These are phyloP conservation scores for Anthracocystis panici-leucophaei DNA, from an alignment of 1,284 basidiomycete species.

Conservation along the genomic window DNA sequence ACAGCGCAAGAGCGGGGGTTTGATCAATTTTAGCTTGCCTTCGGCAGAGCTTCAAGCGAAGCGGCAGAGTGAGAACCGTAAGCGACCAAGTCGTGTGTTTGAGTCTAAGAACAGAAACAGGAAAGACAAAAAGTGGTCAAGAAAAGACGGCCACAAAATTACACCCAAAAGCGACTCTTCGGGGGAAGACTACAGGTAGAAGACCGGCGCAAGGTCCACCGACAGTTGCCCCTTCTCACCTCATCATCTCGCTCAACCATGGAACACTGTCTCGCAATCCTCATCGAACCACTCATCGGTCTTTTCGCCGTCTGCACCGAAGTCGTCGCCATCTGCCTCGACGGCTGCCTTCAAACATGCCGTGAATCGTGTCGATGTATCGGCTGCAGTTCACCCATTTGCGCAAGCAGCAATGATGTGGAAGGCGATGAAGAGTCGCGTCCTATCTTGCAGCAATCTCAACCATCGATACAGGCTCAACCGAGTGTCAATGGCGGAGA, in stretches of 20 bases:
- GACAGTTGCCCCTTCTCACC: too few relatives aligned
- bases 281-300: slow-evolving; percentile 31
- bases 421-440: slow-evolving; percentile 19
- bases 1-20: background rate
- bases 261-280: slow-evolving; percentile 32
- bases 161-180: background rate
- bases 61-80: background rate
- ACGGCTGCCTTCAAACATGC: slow-evolving; percentile 44
- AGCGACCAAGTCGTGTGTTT: background rate
- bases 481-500: slow-evolving; percentile 6
- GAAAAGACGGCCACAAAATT: slow-evolving; percentile 9
- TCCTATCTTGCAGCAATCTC: slow-evolving; percentile 22
- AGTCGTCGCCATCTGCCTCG: slow-evolving; percentile 36
- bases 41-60: slow-evolving; percentile 1
- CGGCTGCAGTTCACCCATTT: slow-evolving; percentile 18
- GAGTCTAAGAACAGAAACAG: background rate
- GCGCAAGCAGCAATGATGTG: slow-evolving; percentile 13
- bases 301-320: slow-evolving; percentile 36
- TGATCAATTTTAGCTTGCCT: background rate
- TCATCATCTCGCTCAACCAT: slow-evolving; percentile 5
- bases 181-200: background rate
- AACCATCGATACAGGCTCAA: slow-evolving; percentile 17
- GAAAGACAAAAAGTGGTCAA: background rate
- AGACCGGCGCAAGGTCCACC: slow-evolving; percentile 27
- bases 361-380: slow-evolving; percentile 42